Evolutionary conservation across 2,329 filamentous ascomycete genomes (phyloP), one percentile per base, ranked within the genome.

Genomic region (Fusarium tupiense): DNA sequence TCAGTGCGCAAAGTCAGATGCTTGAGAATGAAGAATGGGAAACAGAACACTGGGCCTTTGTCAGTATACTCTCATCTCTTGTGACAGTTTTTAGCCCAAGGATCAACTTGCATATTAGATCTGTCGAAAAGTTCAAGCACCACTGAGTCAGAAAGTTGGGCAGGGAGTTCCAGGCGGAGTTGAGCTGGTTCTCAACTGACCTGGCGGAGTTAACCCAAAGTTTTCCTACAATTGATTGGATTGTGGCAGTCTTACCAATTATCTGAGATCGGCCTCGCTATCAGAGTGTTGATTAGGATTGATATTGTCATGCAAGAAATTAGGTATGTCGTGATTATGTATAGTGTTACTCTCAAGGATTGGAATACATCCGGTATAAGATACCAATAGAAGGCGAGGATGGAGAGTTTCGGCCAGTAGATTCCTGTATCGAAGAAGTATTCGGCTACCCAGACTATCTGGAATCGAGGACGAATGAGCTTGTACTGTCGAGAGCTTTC

Each of bases 361-460:
- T 31, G 24, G 13, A 71, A 54, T 3, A 71, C 26, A 7, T 46
- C 22, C 2, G 69, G 67, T 49, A 71, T 71, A 1, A 72, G 14
- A n/a, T 47, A 26, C 68, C 69, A 71, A 41, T 71, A 68, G 5
- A 71, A 71, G 0, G 68, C 37, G 4, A 50, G 33, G 4, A 71
- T 67, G 5, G 69, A 71, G 2, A 71, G 44, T 35, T 71, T 71
- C 0, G 69, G 50, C 29, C 40, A 63, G 47, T 63, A 71, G 1
- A 71, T 58, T 4, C 68, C 69, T 10, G 41, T 6, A 17, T 71
- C 68, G 12, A 71, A 71, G 9, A 61, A 50, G 19, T 67, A 71
- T 14, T 59, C 44, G 3, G 67, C 67, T 11, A 41, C 19, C 9
- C 53, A 71, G 19, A 71, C 62, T 8, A 17, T 38, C 69, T 71